Percentiles rank a stretch among this genome's conserved stretches.
Evolutionary conservation across 2,329 filamentous ascomycete genomes (phyloP).

Genomic region (Fragosphaeria purpurea): DNA sequence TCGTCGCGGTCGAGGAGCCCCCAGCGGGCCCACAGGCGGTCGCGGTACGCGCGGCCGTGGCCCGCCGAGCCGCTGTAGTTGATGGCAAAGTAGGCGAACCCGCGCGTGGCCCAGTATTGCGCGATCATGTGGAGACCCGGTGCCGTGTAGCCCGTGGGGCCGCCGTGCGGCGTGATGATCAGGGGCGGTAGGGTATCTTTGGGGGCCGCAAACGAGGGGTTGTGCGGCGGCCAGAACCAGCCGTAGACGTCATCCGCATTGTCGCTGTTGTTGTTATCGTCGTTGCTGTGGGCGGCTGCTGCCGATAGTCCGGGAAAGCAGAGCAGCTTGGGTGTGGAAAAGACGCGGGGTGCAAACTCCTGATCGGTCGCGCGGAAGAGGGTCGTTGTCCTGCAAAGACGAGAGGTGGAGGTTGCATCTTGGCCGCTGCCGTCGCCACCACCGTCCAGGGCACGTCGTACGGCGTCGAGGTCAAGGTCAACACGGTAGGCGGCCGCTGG

Average conservation of each 20-base stretch:
- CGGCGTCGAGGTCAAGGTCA: slow-evolving; percentile 20
- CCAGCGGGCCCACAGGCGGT: slow-evolving; percentile 38
- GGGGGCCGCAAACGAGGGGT: slow-evolving; percentile 30
- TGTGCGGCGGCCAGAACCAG: slow-evolving; percentile 40
- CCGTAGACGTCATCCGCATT: slow-evolving; percentile 28
- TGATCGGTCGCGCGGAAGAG: slow-evolving; percentile 26
- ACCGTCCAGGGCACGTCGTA: slow-evolving; percentile 15
- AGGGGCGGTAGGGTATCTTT: slow-evolving; percentile 33
- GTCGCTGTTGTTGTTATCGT: neutral
- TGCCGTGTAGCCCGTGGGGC: slow-evolving; percentile 34
- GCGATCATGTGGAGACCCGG: slow-evolving; percentile 33
- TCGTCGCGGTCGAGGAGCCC: slow-evolving; percentile 42
- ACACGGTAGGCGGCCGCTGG: slow-evolving; percentile 24
- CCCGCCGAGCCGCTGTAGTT: slow-evolving; percentile 45
- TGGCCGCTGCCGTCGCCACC: neutral
- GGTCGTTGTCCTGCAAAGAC: slow-evolving; percentile 7
- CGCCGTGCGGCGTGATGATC: slow-evolving; percentile 41
- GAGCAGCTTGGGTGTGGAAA: slow-evolving; percentile 26
- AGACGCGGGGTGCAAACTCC: slow-evolving; percentile 19
- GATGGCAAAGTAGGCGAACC: slow-evolving; percentile 39
- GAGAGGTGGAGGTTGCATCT: too few species aligned
- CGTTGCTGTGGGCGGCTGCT: neutral
- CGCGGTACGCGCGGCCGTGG: slow-evolving; percentile 39
- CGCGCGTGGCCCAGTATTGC: slow-evolving; percentile 45
- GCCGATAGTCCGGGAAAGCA: slow-evolving; percentile 5